Conservation (phyloP, 805 yeast species). For the Candida hispaniensis region DNA sequence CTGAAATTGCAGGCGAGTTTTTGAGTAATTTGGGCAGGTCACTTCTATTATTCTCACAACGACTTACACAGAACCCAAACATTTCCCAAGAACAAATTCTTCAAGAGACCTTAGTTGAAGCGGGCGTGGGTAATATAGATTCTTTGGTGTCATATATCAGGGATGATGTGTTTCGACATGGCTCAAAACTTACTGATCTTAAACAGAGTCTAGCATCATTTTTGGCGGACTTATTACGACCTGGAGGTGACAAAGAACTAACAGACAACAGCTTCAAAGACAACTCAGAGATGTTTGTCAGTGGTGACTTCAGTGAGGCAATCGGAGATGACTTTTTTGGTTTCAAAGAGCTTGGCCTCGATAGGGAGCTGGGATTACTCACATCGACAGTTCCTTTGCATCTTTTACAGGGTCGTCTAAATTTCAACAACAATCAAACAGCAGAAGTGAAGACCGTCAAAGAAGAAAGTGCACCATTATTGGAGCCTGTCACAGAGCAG, state of each 20-base stretch:
- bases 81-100: conserved; percentile 39
- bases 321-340: conserved; percentile 92
- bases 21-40: conserved; percentile 63
- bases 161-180: conserved; percentile 61
- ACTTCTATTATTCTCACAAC: conserved; percentile 54
- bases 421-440: conserved; percentile 28
- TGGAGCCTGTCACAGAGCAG: conserved; percentile 42
- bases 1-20: conserved; percentile 77
- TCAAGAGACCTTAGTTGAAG: conserved; percentile 58
- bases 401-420: conserved; percentile 64
- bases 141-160: conserved; percentile 61
- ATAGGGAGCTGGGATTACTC: conserved; percentile 77
- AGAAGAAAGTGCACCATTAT: conserved; percentile 41
- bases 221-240: conserved; percentile 72
- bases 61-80: conserved; percentile 22
- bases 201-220: conserved; percentile 55
- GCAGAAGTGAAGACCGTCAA: conserved; percentile 36
- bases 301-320: conserved; percentile 90
- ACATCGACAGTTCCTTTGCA: conserved; percentile 85
- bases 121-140: conserved; percentile 68
- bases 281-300: conserved; percentile 84
- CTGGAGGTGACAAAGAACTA: conserved; percentile 53
- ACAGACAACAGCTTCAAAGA: conserved; percentile 75
- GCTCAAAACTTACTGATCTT: conserved; percentile 57
- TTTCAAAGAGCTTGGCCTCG: conserved; percentile 85